These are phyloP conservation scores for Candida sakaeoensis DNA, from an alignment of 805 yeast species.

Conservation along the genomic window DNA sequence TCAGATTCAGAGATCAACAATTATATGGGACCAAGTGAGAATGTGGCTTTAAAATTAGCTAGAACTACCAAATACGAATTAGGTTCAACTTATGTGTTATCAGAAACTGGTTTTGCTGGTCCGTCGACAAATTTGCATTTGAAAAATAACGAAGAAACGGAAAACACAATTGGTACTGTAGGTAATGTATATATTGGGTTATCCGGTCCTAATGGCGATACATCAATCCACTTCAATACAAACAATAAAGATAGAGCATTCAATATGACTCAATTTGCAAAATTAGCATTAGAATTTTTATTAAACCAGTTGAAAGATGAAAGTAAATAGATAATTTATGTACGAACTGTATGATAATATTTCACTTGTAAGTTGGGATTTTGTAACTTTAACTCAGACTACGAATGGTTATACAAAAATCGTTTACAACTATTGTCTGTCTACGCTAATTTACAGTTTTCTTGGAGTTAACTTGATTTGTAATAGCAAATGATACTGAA, in stretches of 20 bases:
- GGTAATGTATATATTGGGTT: slow-evolving; percentile 75
- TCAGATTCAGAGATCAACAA: slow-evolving; percentile 59
- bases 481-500: too few relatives aligned
- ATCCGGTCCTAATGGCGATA: slow-evolving; percentile 59
- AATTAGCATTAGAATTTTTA: slow-evolving; percentile 57
- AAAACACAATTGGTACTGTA: slow-evolving; percentile 32
- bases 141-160: background rate
- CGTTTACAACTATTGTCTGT: too few relatives aligned
- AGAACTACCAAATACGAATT: slow-evolving; percentile 74
- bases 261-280: slow-evolving; percentile 78
- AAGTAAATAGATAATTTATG: background rate
- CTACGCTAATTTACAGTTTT: too few relatives aligned
- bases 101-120: slow-evolving; percentile 89
- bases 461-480: too few relatives aligned
- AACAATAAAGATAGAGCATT: slow-evolving; percentile 48
- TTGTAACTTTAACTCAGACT: too few relatives aligned
- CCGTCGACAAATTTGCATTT: slow-evolving; percentile 50
- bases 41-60: slow-evolving; percentile 72
- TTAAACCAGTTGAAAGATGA: slow-evolving; percentile 41
- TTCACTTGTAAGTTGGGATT: background rate
- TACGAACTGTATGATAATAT: background rate
- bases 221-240: slow-evolving; percentile 45
- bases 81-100: slow-evolving; percentile 76
- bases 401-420: too few relatives aligned
- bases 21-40: slow-evolving; percentile 80